Percentiles rank a stretch among this genome's conserved stretches.
These are phyloP conservation scores for Lichtheimia hyalospora DNA, from an alignment of 371 early-diverging fungal genomes.

Conservation along the genomic window DNA sequence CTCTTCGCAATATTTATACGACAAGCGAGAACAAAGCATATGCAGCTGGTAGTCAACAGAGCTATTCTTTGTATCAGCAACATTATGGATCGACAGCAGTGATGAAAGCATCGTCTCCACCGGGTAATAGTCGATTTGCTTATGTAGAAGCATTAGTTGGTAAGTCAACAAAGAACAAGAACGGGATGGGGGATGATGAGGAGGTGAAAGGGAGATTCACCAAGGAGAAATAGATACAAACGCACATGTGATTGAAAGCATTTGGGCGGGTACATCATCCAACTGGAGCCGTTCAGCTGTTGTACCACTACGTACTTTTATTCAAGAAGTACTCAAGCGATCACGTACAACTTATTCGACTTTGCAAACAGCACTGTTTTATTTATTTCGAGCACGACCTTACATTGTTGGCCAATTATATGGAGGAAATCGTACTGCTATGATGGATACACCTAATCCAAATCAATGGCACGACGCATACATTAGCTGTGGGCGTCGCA, in stretches of 20 bases:
- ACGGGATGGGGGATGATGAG: not conserved
- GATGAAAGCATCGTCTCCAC: not conserved
- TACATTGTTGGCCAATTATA: constrained; percentile 27
- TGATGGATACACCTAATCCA: not conserved
- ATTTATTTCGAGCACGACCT: constrained; percentile 58
- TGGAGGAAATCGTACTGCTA: constrained; percentile 5
- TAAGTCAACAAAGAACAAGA: constrained; percentile 21
- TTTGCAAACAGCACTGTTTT: constrained; percentile 73
- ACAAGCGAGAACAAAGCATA: not conserved
- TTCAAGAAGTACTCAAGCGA: constrained; percentile 76
- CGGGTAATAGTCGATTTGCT: constrained; percentile 28
- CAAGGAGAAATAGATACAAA: constrained; percentile 47
- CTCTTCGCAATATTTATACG: constrained; percentile 16
- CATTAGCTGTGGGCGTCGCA: constrained; percentile 69
- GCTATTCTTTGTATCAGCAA: constrained; percentile 4
- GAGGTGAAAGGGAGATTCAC: too few relatives aligned
- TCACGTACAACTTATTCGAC: constrained; percentile 81
- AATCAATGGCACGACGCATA: constrained; percentile 31
- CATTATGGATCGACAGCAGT: constrained; percentile 9
- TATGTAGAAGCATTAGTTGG: constrained; percentile 58
- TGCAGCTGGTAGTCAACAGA: constrained; percentile 6
- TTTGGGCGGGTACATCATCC: constrained; percentile 47
- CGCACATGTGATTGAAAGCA: constrained; percentile 60
- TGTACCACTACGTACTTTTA: constrained; percentile 69
- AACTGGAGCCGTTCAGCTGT: constrained; percentile 43